Conservation (phyloP, 2,329 filamentous ascomycete species). For the Colletotrichum caudatum region DNA sequence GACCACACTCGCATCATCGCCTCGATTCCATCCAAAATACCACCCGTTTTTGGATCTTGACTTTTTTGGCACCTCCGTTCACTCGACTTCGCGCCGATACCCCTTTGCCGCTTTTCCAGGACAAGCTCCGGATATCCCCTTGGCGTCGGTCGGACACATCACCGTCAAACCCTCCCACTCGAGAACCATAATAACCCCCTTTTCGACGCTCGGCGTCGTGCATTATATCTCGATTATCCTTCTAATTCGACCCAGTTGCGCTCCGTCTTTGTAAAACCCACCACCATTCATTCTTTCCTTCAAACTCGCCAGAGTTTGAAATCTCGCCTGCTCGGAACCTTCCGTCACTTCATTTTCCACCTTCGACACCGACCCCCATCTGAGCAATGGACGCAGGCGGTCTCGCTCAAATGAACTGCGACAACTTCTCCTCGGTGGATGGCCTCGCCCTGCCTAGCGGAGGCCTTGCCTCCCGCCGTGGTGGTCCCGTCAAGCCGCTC, state of each 20-base stretch:
- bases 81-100: constrained; percentile 44
- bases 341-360: constrained; percentile 25
- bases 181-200: constrained; percentile 44
- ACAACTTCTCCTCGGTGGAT: constrained; percentile 77
- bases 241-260: constrained; percentile 43
- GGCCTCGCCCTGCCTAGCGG: constrained; percentile 81
- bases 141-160: constrained; percentile 30
- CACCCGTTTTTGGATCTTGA: constrained; percentile 46
- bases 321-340: constrained; percentile 24
- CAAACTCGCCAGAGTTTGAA: constrained; percentile 25
- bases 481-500: constrained; percentile 90
- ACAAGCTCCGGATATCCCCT: constrained; percentile 29
- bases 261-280: constrained; percentile 35
- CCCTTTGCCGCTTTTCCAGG: constrained; percentile 15
- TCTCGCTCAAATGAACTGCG: constrained; percentile 99
- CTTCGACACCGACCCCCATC: constrained; percentile 39
- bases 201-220: constrained; percentile 25
- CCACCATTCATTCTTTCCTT: constrained; percentile 36
- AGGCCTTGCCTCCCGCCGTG: constrained; percentile 86
- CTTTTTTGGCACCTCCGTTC: constrained; percentile 49
- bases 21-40: constrained; percentile 41
- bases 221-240: constrained; percentile 35
- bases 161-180: constrained; percentile 13
- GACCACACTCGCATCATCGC: constrained; percentile 27
- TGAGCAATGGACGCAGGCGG: constrained; percentile 91